Conservation (phyloP, 1,139 yeast genomes). For the Torulaspora pretoriensis region DNA sequence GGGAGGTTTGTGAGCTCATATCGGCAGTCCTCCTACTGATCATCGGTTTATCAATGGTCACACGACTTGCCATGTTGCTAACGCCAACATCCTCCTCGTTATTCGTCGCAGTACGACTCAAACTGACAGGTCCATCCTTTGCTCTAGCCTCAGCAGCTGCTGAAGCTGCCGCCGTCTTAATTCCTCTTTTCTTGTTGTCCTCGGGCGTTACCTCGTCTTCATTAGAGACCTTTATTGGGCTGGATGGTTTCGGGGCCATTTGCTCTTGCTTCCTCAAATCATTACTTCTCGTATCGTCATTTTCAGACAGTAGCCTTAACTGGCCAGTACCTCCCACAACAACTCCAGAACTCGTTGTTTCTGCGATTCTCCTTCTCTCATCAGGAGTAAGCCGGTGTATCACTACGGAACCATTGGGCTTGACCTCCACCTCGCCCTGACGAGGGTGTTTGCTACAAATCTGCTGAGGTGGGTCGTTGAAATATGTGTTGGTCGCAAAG, state of each 20-base stretch:
- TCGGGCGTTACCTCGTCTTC: conserved; percentile 15
- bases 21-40: conserved; percentile 37
- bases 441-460: conserved; percentile 64
- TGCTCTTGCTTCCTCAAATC: conserved; percentile 21
- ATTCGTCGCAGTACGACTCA: conserved; percentile 30
- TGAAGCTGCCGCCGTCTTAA: conserved; percentile 36
- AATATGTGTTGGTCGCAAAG: conserved; percentile 66
- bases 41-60: conserved; percentile 52
- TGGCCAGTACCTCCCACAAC: conserved; percentile 80
- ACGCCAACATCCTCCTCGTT: conserved; percentile 44
- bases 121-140: conserved; percentile 32
- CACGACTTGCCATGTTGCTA: conserved; percentile 41
- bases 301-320: conserved; percentile 39
- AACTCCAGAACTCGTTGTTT: conserved; percentile 61
- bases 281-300: conserved; percentile 9
- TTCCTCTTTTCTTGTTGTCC: conserved; percentile 27
- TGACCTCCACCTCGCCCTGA: conserved; percentile 65
- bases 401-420: conserved; percentile 54
- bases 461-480: conserved; percentile 70
- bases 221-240: conserved; percentile 1
- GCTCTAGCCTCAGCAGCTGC: conserved; percentile 39
- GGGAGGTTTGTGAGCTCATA: conserved; percentile 27
- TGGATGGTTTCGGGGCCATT: conserved; percentile 14
- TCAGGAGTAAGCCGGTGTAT: conserved; percentile 62
- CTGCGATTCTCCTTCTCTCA: conserved; percentile 50